Base-by-base conservation (phyloP, 495 filamentous ascomycete genomes). In the Hypoxylon fragiforme region DNA sequence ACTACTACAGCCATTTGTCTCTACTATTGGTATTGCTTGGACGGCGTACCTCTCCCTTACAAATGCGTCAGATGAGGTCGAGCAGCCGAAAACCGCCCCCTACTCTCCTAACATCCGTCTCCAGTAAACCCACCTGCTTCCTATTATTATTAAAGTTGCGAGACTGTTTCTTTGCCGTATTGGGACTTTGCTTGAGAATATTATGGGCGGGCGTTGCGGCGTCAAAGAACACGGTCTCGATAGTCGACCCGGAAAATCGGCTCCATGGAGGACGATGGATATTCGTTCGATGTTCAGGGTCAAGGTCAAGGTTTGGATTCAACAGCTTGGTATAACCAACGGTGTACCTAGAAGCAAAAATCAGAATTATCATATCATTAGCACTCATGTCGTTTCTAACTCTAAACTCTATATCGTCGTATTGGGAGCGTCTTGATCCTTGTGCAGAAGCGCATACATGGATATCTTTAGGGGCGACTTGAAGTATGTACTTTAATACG, bases 21-120 rank as follows among this genome's bases (percentile, higher is more conserved):
- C 92, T 3, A 92, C 89, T 19, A 75, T 99, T 48, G 95, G 95
- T 79, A 97, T 99, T 60, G 91, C 91, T 38, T 99, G 95, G 95
- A 99, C 95, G n/a, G 92, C 91, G 16, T 99, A 97, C 68, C 83
- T 99, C 19, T 97, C 92, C 0, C 80, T 99, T 3, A 94, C 89
- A 46, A 99, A 97, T 68, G 87, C 92, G 19, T 73, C 92, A 0
- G 91, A 92, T 42, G 86, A 95, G 20, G 72, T 54, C 24, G 48
- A 57, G 43, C 42, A 49, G 24, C 47, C 54, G 18, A 70, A 70
- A 26, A 15, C 59, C 11, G 59, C 59, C 3, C 59, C 65, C 6
- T 61, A 67, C 36, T 63, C 62, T 34, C 62, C 67, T 9, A 61
- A 50, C 21, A 67, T 67, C 43, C 67, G 64, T 6, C 59, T 70